Evolutionary conservation across 73 alveolate genomes (phyloP).

Genomic region (Paramecium bursaria): DNA sequence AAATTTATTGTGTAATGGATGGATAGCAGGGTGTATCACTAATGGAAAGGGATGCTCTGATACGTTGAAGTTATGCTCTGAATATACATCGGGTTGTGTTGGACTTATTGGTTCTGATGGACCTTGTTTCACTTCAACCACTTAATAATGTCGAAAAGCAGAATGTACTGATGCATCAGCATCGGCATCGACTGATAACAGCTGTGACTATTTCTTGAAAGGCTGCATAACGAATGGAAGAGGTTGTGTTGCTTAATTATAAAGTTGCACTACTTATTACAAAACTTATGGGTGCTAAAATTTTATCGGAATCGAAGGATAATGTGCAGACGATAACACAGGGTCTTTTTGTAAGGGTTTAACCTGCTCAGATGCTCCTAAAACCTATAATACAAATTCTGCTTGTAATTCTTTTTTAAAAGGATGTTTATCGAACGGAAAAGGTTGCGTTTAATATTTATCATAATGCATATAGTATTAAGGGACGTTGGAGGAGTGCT

Average conservation of each 20-base stretch:
- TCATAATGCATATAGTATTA: background rate
- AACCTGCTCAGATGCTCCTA: slow-evolving; percentile 23
- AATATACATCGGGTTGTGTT: too few species aligned
- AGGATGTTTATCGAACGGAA: slow-evolving; percentile 46
- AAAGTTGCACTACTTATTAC: background rate
- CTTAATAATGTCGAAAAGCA: background rate
- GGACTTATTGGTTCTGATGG: too few species aligned
- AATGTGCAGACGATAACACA: too few species aligned
- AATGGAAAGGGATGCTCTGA: too few species aligned
- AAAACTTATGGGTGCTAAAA: slow-evolving; percentile 2
- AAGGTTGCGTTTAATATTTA: slow-evolving; percentile 5
- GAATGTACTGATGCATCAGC: slow-evolving; percentile 24
- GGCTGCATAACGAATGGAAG: slow-evolving; percentile 49
- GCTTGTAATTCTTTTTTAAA: background rate
- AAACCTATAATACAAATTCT: background rate
- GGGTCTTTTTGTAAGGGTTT: background rate
- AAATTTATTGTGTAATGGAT: too few species aligned
- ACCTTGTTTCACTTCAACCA: too few species aligned
- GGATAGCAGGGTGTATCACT: too few species aligned
- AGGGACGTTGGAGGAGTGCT: background rate
- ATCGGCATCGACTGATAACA: slow-evolving; percentile 15
- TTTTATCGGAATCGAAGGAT: slow-evolving; percentile 5
- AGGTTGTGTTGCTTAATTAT: slow-evolving; percentile 21
- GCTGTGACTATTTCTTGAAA: slow-evolving; percentile 5
- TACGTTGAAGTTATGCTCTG: too few species aligned